These are phyloP conservation scores for Purpureocillium lavendulum DNA, from an alignment of 2,329 filamentous ascomycete genomes.

Conservation along the genomic window DNA sequence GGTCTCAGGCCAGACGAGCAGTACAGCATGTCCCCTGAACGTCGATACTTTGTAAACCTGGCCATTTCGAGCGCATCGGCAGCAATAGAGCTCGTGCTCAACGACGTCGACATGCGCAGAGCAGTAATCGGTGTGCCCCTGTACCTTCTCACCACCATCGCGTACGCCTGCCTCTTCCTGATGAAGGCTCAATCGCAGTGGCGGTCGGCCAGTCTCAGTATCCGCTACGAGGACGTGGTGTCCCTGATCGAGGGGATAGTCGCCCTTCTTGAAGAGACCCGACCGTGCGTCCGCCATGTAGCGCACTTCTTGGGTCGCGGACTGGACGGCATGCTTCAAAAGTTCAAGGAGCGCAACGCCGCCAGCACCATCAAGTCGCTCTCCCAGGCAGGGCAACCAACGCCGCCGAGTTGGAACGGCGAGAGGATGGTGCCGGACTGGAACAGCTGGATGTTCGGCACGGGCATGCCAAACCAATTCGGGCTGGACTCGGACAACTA, in stretches of 20 bases:
- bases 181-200: constrained; percentile 23
- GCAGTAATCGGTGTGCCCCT: constrained; percentile 22
- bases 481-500: constrained; percentile 13
- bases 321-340: constrained; percentile 19
- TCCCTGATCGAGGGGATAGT: constrained; percentile 16
- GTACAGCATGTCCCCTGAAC: constrained; percentile 33
- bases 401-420: constrained; percentile 1
- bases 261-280: constrained; percentile 14
- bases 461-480: constrained; percentile 6
- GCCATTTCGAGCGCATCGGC: constrained; percentile 26
- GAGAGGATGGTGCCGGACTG: constrained; percentile 8
- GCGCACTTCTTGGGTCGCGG: constrained; percentile 19
- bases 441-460: constrained; percentile 18
- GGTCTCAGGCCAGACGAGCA: constrained; percentile 20
- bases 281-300: constrained; percentile 17
- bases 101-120: constrained; percentile 20
- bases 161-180: constrained; percentile 22
- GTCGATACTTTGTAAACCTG: constrained; percentile 32
- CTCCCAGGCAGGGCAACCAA: constrained; percentile 1
- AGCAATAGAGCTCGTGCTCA: constrained; percentile 18
- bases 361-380: constrained; percentile 5
- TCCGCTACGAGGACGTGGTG: constrained; percentile 21
- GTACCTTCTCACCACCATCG: constrained; percentile 22
- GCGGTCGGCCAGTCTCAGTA: constrained; percentile 15
- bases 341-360: constrained; percentile 13